Evolutionary conservation across 805 yeast genomes (phyloP).

Genomic region (Yamadazyma endophytica): DNA sequence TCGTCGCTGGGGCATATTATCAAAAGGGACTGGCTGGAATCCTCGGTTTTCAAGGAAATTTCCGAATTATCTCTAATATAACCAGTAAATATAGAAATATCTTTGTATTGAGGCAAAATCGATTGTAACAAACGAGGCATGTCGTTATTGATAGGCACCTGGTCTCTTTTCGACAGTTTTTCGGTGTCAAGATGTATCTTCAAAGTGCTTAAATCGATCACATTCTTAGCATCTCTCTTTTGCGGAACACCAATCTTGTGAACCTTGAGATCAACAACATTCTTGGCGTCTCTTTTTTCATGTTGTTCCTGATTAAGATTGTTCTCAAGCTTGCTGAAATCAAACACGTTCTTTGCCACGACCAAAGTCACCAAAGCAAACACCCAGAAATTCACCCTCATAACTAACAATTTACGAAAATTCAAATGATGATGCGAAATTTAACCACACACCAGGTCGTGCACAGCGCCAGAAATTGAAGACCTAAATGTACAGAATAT

Average conservation of each 20-base stretch:
- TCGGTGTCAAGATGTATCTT: slow-evolving; percentile 1
- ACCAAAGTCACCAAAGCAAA: not conserved
- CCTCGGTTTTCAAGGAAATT: slow-evolving; percentile 46
- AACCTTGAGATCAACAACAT: slow-evolving; percentile 4
- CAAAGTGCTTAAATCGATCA: slow-evolving; percentile 6
- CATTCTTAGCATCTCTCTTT: slow-evolving; percentile 16
- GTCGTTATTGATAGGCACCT: slow-evolving; percentile 11
- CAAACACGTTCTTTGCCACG: slow-evolving; percentile 12
- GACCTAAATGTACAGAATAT: too few species aligned
- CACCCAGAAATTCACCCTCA: not conserved
- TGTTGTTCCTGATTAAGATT: slow-evolving; percentile 3
- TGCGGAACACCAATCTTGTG: slow-evolving; percentile 3
- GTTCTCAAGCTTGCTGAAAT: slow-evolving; percentile 8
- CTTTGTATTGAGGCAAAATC: slow-evolving; percentile 30
- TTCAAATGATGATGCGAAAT: too few species aligned
- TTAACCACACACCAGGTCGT: too few species aligned
- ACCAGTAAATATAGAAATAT: slow-evolving; percentile 59
- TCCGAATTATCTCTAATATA: slow-evolving; percentile 63
- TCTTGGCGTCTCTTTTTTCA: slow-evolving; percentile 8
- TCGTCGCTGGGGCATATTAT: slow-evolving; percentile 70
- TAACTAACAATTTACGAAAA: too few species aligned
- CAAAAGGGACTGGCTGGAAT: slow-evolving; percentile 39
- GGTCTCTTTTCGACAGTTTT: slow-evolving; percentile 6
- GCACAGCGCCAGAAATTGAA: too few species aligned
- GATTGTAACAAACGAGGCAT: slow-evolving; percentile 25